These are phyloP conservation scores for Orbilia brochopaga DNA, from an alignment of 2,329 filamentous ascomycete genomes.

Conservation along the genomic window DNA sequence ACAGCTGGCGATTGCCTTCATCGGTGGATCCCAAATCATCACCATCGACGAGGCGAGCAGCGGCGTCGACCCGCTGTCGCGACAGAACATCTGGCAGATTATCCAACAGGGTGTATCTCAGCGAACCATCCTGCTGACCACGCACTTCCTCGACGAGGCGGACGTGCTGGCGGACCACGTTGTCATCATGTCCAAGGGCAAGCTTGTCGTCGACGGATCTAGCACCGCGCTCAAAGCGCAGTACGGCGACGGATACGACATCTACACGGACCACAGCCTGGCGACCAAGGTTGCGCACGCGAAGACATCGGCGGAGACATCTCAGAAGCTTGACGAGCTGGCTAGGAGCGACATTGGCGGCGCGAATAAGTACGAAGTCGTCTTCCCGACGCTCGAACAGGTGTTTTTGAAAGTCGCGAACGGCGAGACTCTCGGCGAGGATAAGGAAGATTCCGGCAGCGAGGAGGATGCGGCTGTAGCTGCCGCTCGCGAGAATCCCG, in stretches of 20 bases:
- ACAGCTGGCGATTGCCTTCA: conserved; percentile 93
- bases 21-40: conserved; percentile 83
- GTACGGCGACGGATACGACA: conserved; percentile 81
- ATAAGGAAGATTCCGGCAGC: conserved; percentile 26
- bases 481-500: conserved; percentile 7
- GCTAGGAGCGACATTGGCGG: conserved; percentile 64
- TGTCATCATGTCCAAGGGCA: conserved; percentile 82
- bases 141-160: conserved; percentile 92
- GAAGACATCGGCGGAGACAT: conserved; percentile 70
- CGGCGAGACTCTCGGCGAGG: conserved; percentile 42
- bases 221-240: conserved; percentile 83
- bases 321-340: conserved; percentile 72
- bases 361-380: conserved; percentile 80
- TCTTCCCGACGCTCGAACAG: conserved; percentile 88
- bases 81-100: conserved; percentile 94
- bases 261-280: conserved; percentile 70
- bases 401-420: conserved; percentile 81
- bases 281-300: conserved; percentile 64
- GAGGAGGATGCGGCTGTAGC: conserved; percentile 67
- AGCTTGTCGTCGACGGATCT: conserved; percentile 79
- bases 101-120: conserved; percentile 80
- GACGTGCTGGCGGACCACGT: conserved; percentile 89
- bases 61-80: conserved; percentile 82
- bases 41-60: conserved; percentile 91
- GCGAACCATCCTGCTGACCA: conserved; percentile 84